Base-by-base conservation (phyloP, 1,284 basidiomycete species). In the Irpex rosettiformis region DNA sequence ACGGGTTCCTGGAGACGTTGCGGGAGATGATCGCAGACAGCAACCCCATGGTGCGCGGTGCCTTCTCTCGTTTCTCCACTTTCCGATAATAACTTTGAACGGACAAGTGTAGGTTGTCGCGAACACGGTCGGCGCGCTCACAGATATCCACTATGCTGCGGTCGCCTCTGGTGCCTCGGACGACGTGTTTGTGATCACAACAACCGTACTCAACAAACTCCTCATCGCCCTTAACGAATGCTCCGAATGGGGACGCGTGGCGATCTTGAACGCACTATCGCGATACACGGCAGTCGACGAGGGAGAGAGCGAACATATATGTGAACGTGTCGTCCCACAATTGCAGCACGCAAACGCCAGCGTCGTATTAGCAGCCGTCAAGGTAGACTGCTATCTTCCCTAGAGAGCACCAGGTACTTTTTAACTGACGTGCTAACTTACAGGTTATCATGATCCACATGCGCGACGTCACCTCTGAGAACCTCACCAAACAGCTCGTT, bases 391-490 rank as follows among this genome's bases (percentile, higher is more conserved):
- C 11, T 33, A 45, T 27, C 11, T 42, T 52, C 13, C 10, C 54
- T n/a, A n/a, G n/a, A n/a, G n/a, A n/a, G n/a, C n/a, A n/a, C n/a
- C n/a, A n/a, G n/a, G n/a, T n/a, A n/a, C n/a, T n/a, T n/a, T n/a
- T n/a, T n/a, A n/a, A n/a, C 52, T 40, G 2, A 27, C 27, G 5
- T 4, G 1, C 52, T 1, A 7, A 1, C 45, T 1, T n/a, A 2
- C 52, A 94, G 92, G 95, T 96, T 52, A 89, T 99, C 65, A 96
- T 99, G 93, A 96, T 97, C 62, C 95, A 98, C 70, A 92, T 97
- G 79, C 89, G 92, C 58, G 75, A 82, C 51, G 91, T 98, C 25
- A 79, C 79, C 54, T 81, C 94, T 62, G 93, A 96, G 58, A 95
- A 96, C 24, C 84, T 99, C 62, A 80, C 89, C 58, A 94, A 91